Base-by-base conservation (phyloP, 768 basidiomycete genomes). In the Boletus reticulatus region DNA sequence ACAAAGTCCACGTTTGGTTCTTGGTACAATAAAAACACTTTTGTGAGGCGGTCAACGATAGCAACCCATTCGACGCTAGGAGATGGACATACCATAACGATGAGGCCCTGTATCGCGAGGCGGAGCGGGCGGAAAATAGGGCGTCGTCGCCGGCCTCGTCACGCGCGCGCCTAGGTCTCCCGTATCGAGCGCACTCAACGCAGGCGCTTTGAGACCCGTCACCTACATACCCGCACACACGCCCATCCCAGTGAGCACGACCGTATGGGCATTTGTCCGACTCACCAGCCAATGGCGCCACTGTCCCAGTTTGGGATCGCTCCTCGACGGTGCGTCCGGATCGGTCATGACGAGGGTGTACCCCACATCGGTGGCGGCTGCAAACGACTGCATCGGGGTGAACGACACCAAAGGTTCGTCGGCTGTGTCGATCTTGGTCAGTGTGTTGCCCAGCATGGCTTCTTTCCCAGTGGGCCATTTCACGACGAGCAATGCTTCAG, bases 251-350 rank as follows among this genome's bases (percentile, higher is more conserved):
- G 32, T 64, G 34, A 44, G 38, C 22, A 46, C 45, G 36, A 41
- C 9, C 14, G 29, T 3, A 22, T 22, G 22, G n/a, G 34, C 34
- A 8, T 29, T 29, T 13, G 17, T 22, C 32, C 14, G 1, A 61
- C 76, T 64, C 57, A 84, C 80, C 36, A 84, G 68, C 82, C 82
- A 84, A 53, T 84, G 83, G 43, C 82, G 74, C 73, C 80, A 84
- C 56, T 83, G 65, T 1, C 77, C 72, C 64, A 72, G 80, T 59
- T 74, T 80, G 1, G 80, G 81, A 37, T 81, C 74, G 8, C 58
- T 65, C 44, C 78, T 68, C 1, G 80, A 81, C 0, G 83, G 83
- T 4, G 83, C 83, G 55, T 84, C 83, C 2, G 83, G 83, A 61
- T 84, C 83, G 4, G 78, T 77, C 79, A 83, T 78, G 34, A 81